Evolutionary conservation across 805 yeast species (phyloP), one percentile per base, ranked within the genome.

Genomic region (Kodamaea laetipori): DNA sequence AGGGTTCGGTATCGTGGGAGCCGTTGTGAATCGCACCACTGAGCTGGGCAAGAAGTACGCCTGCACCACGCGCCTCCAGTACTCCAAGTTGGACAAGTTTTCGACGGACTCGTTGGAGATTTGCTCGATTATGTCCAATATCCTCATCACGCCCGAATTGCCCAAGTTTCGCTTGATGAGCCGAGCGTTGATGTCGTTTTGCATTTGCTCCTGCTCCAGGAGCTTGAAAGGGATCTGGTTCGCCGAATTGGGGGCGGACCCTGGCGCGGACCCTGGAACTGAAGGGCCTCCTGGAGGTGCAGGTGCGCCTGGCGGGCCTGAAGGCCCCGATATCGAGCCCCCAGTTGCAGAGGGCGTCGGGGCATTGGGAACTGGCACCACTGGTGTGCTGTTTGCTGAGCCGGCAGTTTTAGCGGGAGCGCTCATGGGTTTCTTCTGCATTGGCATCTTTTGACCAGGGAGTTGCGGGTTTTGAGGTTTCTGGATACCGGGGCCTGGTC

Each of bases 101-200:
- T 62, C 64, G 11, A 46, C 41, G 9, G 63, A 51, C 42, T 70
- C 75, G 46, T 57, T 64, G 17, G 67, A 54, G 4, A 70, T 56
- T 46, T 61, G 69, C 31, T 71, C 76, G 27, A 71, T 53, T 27
- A 71, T 50, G 47, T 71, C 75, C 35, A 70, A 49, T 12, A 69
- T 51, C 27, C 75, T 54, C 50, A 71, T 56, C 33, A 64, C 69
- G 11, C 66, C 74, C 19, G 74, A 70, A 56, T 71, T 70, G 6
- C 75, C 76, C 36, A 68, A 42, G 45, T 69, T 71, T 16, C 73
- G 50, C 47, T 67, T 68, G 48, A 65, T 57, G 11, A 69, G 58
- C 37, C 64, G 60, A 6, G 67, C 57, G 44, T 68, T 63, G 12
- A 64, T 36, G 39, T 67, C 70, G 36, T 55, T 60, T 33, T 63